Percentiles rank a stretch among this genome's conserved stretches.
Conservation (phyloP, 75 land plant genomes). For the Cunninghamia lanceolata region DNA sequence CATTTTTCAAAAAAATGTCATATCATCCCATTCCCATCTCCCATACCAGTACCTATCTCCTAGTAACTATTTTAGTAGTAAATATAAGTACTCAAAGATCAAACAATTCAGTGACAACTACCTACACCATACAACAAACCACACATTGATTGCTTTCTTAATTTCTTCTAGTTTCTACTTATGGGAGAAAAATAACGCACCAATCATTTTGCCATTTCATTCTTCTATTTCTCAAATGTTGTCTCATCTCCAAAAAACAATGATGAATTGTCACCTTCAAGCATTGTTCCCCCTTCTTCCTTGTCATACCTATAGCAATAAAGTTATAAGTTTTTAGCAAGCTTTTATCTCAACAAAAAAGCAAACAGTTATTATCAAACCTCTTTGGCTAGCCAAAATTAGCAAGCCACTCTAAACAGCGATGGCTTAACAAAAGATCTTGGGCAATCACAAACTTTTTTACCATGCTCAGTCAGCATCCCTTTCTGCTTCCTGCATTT, state of each 20-base stretch:
- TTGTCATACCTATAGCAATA: slow-evolving; percentile 74
- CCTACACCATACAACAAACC: neutral
- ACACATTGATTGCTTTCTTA: neutral
- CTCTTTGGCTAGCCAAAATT: too few relatives aligned
- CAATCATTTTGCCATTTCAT: slow-evolving; percentile 83
- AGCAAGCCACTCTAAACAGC: too few relatives aligned
- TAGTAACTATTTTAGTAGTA: neutral
- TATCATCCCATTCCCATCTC: too few relatives aligned
- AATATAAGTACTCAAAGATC: neutral
- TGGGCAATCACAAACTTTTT: neutral
- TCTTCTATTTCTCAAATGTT: slow-evolving; percentile 79
- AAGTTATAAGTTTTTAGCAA: neutral
- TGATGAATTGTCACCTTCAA: slow-evolving; percentile 65
- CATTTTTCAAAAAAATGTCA: too few relatives aligned
- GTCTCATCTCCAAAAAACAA: slow-evolving; percentile 76
- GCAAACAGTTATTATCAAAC: neutral
- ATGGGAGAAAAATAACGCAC: slow-evolving; percentile 26
- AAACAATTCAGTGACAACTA: neutral
- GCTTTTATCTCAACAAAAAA: neutral
- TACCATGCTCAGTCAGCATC: slow-evolving; percentile 89
- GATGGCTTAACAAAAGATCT: neutral
- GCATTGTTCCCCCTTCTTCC: slow-evolving; percentile 81
- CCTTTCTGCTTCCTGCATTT: slow-evolving; percentile 82
- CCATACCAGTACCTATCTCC: too few relatives aligned
- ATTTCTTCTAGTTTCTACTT: neutral